Evolutionary conservation across 176 grass and related monocot genomes (phyloP), one percentile per base, ranked within the genome.

Genomic region (Chrysopogon serrulatus): DNA sequence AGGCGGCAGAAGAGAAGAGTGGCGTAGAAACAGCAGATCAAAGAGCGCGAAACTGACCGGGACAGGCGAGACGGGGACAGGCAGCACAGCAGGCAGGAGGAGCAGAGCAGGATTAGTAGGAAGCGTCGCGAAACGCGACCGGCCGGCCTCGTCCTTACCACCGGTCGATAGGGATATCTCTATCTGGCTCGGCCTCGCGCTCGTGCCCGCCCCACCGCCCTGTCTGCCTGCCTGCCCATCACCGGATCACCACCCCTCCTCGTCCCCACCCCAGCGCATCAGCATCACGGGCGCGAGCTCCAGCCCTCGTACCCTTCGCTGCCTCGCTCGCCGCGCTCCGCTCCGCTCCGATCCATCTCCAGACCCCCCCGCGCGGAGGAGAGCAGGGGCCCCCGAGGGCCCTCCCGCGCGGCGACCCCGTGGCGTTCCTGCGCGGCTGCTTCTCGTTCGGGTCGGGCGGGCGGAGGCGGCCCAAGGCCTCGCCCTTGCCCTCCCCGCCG

Each of bases 381-480:
- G 76, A 10, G 17, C 8, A 36, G 76, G 82, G 71, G 32, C n/a
- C 65, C 37, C 18, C 83, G 34, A n/a, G 64, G 65, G 73, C 74
- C 24, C 65, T 59, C 62, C 63, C 5, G 2, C 26, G 71, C 45
- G 24, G 40, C 36, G 79, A 54, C 56, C 73, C 9, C 54, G 84
- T 86, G 84, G 84, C 84, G 84, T 53, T 90, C 84, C 86, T 87
- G 44, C 80, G 89, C 4, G 84, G 89, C 32, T 90, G 89, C 84
- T 80, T 90, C 74, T 83, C 79, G 43, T 90, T 86, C 88, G 88
- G 84, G 88, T 90, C 88, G 83, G 74, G 35, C 31, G 79, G 88
- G 84, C 57, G 79, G 30, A 82, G 88, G 36, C 64, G 68, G 84
- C 88, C 79, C 79, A 85, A 77, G 59, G 73, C 88, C 79, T 74